A percentile compares a stretch with the other conserved stretches of the same genome.
These are phyloP conservation scores for Centaurea solstitialis DNA, from an alignment of 129 eudicot species.

Conservation along the genomic window DNA sequence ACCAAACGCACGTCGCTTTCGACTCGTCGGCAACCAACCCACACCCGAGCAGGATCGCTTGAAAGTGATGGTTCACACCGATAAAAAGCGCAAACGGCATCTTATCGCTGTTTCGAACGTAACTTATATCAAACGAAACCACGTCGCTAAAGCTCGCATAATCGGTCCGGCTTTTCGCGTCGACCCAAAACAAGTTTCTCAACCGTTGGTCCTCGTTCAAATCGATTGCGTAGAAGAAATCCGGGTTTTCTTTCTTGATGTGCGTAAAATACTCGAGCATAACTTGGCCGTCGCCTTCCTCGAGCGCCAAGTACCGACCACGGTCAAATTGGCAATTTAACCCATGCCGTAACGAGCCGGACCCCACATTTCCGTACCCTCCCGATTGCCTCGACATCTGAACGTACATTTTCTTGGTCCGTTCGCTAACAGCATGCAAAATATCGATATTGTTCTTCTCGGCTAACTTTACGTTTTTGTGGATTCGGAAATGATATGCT, in stretches of 20 bases:
- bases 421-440: conserved; percentile 40
- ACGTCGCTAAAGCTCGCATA: conserved; percentile 31
- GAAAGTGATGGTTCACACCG: conserved; percentile 49
- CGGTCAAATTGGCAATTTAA: conserved; percentile 29
- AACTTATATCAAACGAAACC: conserved; percentile 41
- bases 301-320: conserved; percentile 31
- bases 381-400: conserved; percentile 40
- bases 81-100: conserved; percentile 44
- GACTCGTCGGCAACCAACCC: conserved; percentile 42
- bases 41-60: conserved; percentile 38
- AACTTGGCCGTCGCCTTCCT: conserved; percentile 41
- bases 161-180: conserved; percentile 45
- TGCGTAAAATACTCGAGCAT: conserved; percentile 40
- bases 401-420: conserved; percentile 45
- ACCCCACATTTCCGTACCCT: conserved; percentile 14
- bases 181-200: conserved; percentile 44
- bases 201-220: conserved; percentile 39
- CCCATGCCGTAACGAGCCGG: conserved; percentile 24
- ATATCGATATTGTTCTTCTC: conserved; percentile 50
- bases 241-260: conserved; percentile 42
- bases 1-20: conserved; percentile 38
- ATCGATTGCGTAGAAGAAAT: conserved; percentile 42
- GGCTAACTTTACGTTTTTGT: conserved; percentile 41
- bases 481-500: conserved; percentile 45
- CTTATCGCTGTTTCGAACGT: conserved; percentile 34